Base-by-base conservation (phyloP, 192 early-diverging fungal species). In the Obelidium mucronatum region DNA sequence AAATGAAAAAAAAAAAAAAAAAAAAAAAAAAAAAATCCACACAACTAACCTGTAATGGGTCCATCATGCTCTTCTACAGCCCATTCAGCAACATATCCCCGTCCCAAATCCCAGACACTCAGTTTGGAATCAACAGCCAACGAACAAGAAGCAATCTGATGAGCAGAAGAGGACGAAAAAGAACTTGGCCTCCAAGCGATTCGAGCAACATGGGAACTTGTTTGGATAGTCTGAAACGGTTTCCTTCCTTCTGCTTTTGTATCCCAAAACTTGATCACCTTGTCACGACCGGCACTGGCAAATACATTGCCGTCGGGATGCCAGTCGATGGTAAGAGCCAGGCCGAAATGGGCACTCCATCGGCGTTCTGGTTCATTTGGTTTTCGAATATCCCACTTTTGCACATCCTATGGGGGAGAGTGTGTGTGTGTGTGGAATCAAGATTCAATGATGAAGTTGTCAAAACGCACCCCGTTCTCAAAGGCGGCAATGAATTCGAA, bases 341-440 rank as follows among this genome's bases (percentile, higher is more conserved):
- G 79, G 1, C 92, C 93, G 76, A 84, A 87, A 61, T 95, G 94
- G 0, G 90, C 93, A 76, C 82, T 90, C 42, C 90, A 85, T 79
- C 88, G 89, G 24, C 86, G 84, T 70, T 92, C 92, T 62, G 80
- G 86, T 4, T 85, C 65, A 22, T 73, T 78, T 28, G 90, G 85
- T 69, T 87, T 90, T 39, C 94, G 84, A 31, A 94, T 83, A 74
- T 94, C 93, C 94, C 94, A 95, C 79, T 88, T 92, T 82, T 93
- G 75, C 1, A 76, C 36, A 31, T 58, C 51, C n/a, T n/a, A n/a
- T n/a, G n/a, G n/a, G n/a, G n/a, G n/a, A 34, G 26, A 42, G 28
- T 15, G 24, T 28, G 53, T 19, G 22, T 48, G 28, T 39, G 6
- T 53, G 26, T 44, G 22, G 36, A 1, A 75, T 44, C 28, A 30